Evolutionary conservation across 2,329 filamentous ascomycete genomes (phyloP).

Genomic region (Penicillium nordicum): DNA sequence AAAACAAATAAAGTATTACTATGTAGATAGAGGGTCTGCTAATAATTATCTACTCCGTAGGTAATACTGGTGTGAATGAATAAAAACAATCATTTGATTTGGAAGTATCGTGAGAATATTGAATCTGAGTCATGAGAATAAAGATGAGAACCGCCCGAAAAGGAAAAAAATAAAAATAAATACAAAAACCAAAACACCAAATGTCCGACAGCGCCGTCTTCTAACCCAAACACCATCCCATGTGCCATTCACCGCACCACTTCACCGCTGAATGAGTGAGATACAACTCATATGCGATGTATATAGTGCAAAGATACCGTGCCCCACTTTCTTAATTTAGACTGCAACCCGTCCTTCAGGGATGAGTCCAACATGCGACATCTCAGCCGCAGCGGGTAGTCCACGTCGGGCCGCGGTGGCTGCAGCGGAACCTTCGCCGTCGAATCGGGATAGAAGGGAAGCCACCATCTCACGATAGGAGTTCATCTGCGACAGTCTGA

Average conservation of each 20-base stretch:
- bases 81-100: neutral
- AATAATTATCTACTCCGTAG: neutral
- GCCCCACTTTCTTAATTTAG: neutral
- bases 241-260: neutral
- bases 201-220: neutral
- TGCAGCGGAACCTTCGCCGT: constrained; percentile 6
- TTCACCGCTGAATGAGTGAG: neutral
- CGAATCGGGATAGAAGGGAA: constrained; percentile 28
- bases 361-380: constrained; percentile 4
- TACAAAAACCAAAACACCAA: neutral
- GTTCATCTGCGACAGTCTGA: constrained; percentile 41
- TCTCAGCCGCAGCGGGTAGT: neutral
- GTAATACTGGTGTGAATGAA: neutral
- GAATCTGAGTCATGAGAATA: neutral
- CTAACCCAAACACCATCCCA: neutral
- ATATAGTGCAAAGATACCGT: neutral
- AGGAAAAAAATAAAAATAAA: neutral
- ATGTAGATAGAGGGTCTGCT: neutral
- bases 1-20: neutral
- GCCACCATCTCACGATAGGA: constrained; percentile 37
- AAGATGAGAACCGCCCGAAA: neutral
- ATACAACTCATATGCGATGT: neutral
- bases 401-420: neutral
- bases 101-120: neutral
- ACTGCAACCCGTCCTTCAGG: constrained; percentile 21